A percentile compares a stretch with the other conserved stretches of the same genome.
These are phyloP conservation scores for Scleroderma bovista DNA, from an alignment of 768 basidiomycete species.

Conservation along the genomic window DNA sequence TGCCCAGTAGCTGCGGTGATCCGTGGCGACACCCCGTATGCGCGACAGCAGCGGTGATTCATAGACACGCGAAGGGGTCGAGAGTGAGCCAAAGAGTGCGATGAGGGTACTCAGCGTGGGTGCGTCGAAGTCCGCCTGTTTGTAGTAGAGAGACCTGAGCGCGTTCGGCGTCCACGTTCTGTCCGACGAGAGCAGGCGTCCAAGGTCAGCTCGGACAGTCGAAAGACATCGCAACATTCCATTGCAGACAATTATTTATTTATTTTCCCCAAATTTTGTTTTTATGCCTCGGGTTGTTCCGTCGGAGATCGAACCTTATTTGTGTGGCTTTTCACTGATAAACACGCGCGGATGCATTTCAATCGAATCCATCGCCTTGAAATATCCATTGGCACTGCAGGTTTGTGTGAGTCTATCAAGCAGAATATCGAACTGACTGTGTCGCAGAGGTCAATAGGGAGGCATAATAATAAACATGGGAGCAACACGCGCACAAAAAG, in stretches of 20 bases:
- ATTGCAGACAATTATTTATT: conserved; percentile 40
- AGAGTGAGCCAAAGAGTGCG: conserved; percentile 46
- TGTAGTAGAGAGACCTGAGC: conserved; percentile 37
- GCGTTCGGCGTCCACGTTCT: conserved; percentile 23
- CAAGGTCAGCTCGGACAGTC: conserved; percentile 41
- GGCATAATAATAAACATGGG: conserved; percentile 77
- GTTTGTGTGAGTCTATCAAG: conserved; percentile 32
- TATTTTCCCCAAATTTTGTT: not conserved
- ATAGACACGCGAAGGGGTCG: conserved; percentile 30
- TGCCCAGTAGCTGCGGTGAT: conserved; percentile 40
- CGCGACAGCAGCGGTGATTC: conserved; percentile 24
- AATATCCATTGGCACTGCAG: conserved; percentile 90
- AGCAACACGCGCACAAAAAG: conserved; percentile 85
- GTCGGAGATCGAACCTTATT: conserved; percentile 25
- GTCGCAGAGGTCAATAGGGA: conserved; percentile 88
- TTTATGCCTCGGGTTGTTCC: conserved; percentile 8
- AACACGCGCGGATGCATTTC: not conserved
- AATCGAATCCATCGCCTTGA: conserved; percentile 63
- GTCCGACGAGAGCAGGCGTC: not conserved
- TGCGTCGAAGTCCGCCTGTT: conserved; percentile 30
- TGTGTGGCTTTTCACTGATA: conserved; percentile 16
- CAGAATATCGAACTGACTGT: conserved; percentile 5
- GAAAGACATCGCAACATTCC: conserved; percentile 76
- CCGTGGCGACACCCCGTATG: conserved; percentile 8
- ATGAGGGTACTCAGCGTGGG: conserved; percentile 39